These are phyloP conservation scores for Candida boleticola DNA, from an alignment of 805 yeast species.

Conservation along the genomic window DNA sequence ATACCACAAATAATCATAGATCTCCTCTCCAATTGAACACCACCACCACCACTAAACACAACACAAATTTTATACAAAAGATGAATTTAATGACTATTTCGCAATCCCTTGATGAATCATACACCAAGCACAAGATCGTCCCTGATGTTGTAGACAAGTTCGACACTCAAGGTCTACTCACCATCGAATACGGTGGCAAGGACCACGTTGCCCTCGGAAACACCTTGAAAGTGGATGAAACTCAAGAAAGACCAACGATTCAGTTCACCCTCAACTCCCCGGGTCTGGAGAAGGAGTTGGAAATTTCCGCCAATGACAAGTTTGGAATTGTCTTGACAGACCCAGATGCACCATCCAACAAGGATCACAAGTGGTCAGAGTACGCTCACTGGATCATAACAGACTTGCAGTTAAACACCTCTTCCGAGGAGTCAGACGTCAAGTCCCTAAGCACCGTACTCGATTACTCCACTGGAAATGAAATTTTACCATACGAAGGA, in stretches of 20 bases:
- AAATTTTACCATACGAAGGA: slow-evolving; percentile 61
- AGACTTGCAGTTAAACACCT: slow-evolving; percentile 46
- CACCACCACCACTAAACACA: too few relatives aligned
- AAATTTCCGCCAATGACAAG: slow-evolving; percentile 44
- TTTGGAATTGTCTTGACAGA: slow-evolving; percentile 83
- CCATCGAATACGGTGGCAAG: slow-evolving; percentile 56
- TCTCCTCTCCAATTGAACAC: too few relatives aligned
- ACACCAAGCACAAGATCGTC: slow-evolving; percentile 45
- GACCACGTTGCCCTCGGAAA: slow-evolving; percentile 79
- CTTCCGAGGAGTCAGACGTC: slow-evolving; percentile 31
- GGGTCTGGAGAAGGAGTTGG: slow-evolving; percentile 40
- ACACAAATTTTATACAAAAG: slow-evolving; percentile 8
- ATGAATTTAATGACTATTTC: slow-evolving; percentile 53
- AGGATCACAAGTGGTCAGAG: slow-evolving; percentile 86
- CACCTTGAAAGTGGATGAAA: slow-evolving; percentile 57
- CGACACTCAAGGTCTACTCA: slow-evolving; percentile 53
- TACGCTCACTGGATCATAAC: slow-evolving; percentile 71
- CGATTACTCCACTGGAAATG: slow-evolving; percentile 35
- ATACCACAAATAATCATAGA: neutral
- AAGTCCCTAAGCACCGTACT: slow-evolving; percentile 29
- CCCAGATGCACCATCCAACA: slow-evolving; percentile 89
- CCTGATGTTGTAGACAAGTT: slow-evolving; percentile 54
- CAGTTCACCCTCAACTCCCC: slow-evolving; percentile 60
- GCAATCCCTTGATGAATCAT: slow-evolving; percentile 52
- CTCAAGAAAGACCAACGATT: slow-evolving; percentile 66